phyloP scores from a whole-genome alignment of 2,329 filamentous ascomycete species.

The Zymoseptoria pseudotritici region DNA sequence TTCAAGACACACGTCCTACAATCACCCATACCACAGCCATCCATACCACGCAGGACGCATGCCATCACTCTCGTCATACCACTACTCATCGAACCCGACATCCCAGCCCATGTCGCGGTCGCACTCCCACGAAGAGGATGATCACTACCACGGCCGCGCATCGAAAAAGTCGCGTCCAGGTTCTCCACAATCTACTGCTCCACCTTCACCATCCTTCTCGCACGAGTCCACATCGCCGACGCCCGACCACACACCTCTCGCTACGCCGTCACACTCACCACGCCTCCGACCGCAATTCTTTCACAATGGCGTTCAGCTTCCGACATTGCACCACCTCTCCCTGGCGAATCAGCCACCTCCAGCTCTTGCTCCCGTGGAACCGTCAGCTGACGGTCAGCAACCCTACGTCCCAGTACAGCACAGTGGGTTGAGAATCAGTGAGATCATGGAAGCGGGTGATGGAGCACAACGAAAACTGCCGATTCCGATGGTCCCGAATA shows the following conservation, averaged over 20 bases:
- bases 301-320: constrained; percentile 67
- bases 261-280: constrained; percentile 90
- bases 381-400: constrained; percentile 52
- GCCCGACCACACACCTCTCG: constrained; percentile 96
- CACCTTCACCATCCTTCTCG: constrained; percentile 91
- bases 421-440: constrained; percentile 72
- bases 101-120: constrained; percentile 81
- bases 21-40: constrained; percentile 40
- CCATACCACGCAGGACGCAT: constrained; percentile 55
- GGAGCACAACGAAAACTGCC: constrained; percentile 85
- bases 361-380: constrained; percentile 64
- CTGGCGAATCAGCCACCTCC: constrained; percentile 52
- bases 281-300: constrained; percentile 70
- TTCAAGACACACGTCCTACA: constrained; percentile 21
- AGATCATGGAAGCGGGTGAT: constrained; percentile 86
- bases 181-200: constrained; percentile 90
- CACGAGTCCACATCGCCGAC: constrained; percentile 93
- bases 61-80: constrained; percentile 70
- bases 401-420: constrained; percentile 50
- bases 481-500: constrained; percentile 68
- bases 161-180: constrained; percentile 87
- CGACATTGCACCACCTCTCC: constrained; percentile 70
- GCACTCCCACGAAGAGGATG: constrained; percentile 75
- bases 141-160: constrained; percentile 67
- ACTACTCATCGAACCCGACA: constrained; percentile 43